Evolutionary conservation across 2,329 filamentous ascomycete species (phyloP).

Genomic region (Amauroascus niger): DNA sequence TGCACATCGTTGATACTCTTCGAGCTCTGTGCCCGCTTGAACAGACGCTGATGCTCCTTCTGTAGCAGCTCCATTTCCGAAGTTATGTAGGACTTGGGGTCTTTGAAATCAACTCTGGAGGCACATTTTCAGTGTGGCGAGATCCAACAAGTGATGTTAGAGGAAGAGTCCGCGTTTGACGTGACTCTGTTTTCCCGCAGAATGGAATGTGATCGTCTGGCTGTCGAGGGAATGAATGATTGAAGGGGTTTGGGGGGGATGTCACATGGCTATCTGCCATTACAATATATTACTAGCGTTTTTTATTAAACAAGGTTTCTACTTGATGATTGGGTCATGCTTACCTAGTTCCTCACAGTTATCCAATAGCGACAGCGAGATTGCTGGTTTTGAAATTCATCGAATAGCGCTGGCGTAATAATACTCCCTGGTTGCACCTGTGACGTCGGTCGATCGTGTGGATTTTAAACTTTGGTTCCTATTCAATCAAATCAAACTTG

Average conservation of each 20-base stretch:
- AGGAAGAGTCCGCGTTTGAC: not conserved
- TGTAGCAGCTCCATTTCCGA: conserved; percentile 53
- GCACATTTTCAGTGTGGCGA: conserved; percentile 21
- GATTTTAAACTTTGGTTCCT: not conserved
- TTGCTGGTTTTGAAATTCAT: not conserved
- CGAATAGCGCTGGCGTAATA: not conserved
- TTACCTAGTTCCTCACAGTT: no score
- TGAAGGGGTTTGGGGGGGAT: not conserved
- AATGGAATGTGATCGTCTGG: not conserved
- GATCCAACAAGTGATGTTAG: not conserved
- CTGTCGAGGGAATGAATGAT: not conserved
- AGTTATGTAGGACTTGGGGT: conserved; percentile 10
- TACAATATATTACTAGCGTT: no score
- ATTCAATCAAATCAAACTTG: no score
- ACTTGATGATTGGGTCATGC: not conserved
- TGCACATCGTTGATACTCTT: conserved; percentile 72
- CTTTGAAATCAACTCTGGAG: conserved; percentile 20
- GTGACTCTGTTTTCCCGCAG: not conserved
- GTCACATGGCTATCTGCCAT: conserved; percentile 10
- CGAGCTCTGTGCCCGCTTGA: conserved; percentile 57
- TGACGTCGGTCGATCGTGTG: not conserved
- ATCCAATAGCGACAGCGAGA: not conserved
- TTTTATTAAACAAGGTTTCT: no score
- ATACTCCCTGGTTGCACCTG: not conserved
- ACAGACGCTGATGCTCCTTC: conserved; percentile 64